Conservation (phyloP, 768 basidiomycete species). For the Russula compacta region DNA sequence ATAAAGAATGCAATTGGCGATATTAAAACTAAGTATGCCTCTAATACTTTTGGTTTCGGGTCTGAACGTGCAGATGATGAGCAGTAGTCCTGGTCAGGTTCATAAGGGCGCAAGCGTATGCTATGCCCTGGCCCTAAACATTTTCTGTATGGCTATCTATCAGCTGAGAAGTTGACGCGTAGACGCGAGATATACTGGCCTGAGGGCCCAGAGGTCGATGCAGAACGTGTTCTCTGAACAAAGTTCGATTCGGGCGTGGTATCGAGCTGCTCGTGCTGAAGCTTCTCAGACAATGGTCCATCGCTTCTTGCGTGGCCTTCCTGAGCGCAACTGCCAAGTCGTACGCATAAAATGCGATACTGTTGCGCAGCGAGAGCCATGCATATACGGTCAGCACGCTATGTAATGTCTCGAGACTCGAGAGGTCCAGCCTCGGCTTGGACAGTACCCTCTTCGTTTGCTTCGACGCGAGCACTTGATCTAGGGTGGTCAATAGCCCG, state of each 20-base stretch:
- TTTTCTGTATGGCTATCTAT: neutral
- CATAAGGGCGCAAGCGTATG: neutral
- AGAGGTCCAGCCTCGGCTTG: slow-evolving; percentile 15
- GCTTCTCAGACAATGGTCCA: slow-evolving; percentile 50
- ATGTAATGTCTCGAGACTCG: slow-evolving; percentile 62
- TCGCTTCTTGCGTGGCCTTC: slow-evolving; percentile 48
- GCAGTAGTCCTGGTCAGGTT: neutral
- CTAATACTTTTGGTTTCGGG: neutral
- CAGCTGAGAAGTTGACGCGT: neutral
- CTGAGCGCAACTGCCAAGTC: slow-evolving; percentile 46
- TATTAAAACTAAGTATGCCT: neutral
- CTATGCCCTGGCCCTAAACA: neutral
- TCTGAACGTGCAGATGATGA: neutral
- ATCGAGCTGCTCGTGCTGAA: neutral
- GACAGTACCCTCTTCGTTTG: slow-evolving; percentile 15
- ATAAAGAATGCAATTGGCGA: neutral
- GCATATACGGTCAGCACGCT: slow-evolving; percentile 68
- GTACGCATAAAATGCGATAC: slow-evolving; percentile 56
- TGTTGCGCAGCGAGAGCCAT: slow-evolving; percentile 72
- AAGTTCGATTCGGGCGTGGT: neutral
- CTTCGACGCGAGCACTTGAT: slow-evolving; percentile 33
- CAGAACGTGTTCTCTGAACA: neutral
- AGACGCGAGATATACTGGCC: neutral
- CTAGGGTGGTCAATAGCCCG: slow-evolving; percentile 34
- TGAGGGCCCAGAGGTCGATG: neutral